phyloP scores from a whole-genome alignment of 129 eudicot genomes.

The Mikania micrantha region DNA sequence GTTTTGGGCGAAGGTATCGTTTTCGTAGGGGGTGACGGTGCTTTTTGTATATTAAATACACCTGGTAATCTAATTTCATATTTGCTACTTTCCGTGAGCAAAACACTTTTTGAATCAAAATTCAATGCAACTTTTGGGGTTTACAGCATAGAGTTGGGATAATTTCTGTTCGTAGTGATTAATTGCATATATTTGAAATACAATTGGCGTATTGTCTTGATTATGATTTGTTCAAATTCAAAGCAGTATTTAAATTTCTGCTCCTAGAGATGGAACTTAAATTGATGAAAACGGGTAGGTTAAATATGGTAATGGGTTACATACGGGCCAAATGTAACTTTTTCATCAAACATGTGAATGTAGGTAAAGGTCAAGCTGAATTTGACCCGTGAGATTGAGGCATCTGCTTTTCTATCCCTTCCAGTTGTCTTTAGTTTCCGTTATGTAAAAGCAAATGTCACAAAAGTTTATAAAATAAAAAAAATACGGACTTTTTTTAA shows the following conservation, averaged over 20 bases:
- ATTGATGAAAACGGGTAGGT: background rate
- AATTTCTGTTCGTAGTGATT: background rate
- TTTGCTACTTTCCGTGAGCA: background rate
- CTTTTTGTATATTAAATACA: background rate
- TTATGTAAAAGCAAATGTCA: background rate
- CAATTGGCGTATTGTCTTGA: background rate
- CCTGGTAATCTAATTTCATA: background rate
- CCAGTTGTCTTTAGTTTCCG: background rate
- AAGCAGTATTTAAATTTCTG: background rate
- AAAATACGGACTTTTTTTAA: no score
- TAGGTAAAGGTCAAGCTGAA: background rate
- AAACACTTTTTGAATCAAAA: background rate
- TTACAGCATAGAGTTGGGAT: background rate
- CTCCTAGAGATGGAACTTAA: background rate
- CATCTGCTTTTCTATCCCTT: background rate
- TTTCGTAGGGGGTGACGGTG: constrained; percentile 6
- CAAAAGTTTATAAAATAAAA: no score
- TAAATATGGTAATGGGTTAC: background rate
- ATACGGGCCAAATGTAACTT: background rate
- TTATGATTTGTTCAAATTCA: background rate
- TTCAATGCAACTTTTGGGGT: background rate
- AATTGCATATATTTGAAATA: background rate
- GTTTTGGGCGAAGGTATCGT: constrained; percentile 4
- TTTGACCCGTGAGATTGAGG: background rate
- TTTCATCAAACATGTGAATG: background rate